Evolutionary conservation across 2,329 filamentous ascomycete species (phyloP).

Genomic region (Penicillium sp.): DNA sequence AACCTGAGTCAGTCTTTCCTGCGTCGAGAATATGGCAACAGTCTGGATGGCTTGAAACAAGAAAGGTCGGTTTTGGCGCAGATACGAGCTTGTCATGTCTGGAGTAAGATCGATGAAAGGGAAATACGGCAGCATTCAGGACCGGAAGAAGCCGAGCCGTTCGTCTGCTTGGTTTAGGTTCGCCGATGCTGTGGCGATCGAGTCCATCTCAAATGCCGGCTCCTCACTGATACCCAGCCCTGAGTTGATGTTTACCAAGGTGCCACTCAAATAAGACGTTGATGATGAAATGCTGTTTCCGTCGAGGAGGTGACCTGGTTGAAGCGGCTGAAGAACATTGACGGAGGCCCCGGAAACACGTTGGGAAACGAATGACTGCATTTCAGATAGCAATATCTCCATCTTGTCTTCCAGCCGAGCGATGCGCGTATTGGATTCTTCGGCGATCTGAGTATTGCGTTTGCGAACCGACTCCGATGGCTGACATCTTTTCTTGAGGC

Average conservation of each 20-base stretch:
- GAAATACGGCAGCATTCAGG: constrained; percentile 36
- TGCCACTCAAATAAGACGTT: not conserved
- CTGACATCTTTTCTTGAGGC: constrained; percentile 36
- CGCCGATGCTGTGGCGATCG: not conserved
- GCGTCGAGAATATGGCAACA: constrained; percentile 32
- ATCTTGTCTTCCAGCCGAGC: constrained; percentile 37
- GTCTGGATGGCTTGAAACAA: constrained; percentile 38
- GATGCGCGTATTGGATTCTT: constrained; percentile 33
- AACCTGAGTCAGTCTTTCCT: constrained; percentile 24
- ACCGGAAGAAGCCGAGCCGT: constrained; percentile 29
- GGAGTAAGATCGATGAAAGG: constrained; percentile 35
- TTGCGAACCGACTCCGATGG: constrained; percentile 35
- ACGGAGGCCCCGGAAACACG: not conserved
- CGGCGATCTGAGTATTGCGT: constrained; percentile 24
- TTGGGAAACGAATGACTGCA: constrained; percentile 11
- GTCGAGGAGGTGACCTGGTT: not conserved
- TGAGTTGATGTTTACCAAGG: not conserved
- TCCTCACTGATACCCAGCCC: not conserved
- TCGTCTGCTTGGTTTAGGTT: constrained; percentile 17
- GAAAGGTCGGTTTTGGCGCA: constrained; percentile 34
- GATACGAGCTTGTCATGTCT: constrained; percentile 27
- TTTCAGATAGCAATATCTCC: constrained; percentile 30
- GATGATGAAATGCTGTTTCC: constrained; percentile 4
- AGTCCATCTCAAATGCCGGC: not conserved
- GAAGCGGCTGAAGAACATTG: not conserved